Conservation (phyloP, 306 rosid genomes). For the Gastrolobium villosum region DNA sequence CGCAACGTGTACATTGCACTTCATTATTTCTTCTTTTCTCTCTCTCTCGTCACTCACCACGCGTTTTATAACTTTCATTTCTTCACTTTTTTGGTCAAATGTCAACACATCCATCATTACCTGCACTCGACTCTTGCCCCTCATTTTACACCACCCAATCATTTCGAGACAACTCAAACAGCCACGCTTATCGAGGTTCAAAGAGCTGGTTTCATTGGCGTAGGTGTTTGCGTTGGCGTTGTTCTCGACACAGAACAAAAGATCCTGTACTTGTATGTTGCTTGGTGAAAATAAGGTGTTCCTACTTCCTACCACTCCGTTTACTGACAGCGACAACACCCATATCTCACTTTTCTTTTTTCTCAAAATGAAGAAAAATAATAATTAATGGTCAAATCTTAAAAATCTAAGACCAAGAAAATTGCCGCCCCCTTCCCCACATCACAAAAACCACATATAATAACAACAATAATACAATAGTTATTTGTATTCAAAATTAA, state of each 20-base stretch:
- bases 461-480: no score
- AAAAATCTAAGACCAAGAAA: not conserved
- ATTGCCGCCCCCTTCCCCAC: not conserved
- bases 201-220: not conserved
- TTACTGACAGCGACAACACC: slow-evolving; percentile 23
- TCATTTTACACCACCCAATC: not conserved
- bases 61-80: not conserved
- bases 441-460: not conserved
- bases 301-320: slow-evolving; percentile 19
- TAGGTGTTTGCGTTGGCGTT: not conserved
- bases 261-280: not conserved
- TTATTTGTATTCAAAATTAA: no score
- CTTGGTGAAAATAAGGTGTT: not conserved
- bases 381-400: not conserved
- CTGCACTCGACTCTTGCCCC: no score
- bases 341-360: slow-evolving; percentile 28
- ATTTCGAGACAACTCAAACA: not conserved
- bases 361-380: not conserved
- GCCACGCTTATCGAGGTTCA: no score
- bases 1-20: no score
- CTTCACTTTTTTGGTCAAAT: not conserved
- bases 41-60: not conserved
- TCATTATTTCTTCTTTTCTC: no score
- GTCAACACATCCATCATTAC: not conserved
- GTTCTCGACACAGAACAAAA: not conserved